Evolutionary conservation across 2,329 filamentous ascomycete species (phyloP).

Genomic region (Cyanodermella asteris): DNA sequence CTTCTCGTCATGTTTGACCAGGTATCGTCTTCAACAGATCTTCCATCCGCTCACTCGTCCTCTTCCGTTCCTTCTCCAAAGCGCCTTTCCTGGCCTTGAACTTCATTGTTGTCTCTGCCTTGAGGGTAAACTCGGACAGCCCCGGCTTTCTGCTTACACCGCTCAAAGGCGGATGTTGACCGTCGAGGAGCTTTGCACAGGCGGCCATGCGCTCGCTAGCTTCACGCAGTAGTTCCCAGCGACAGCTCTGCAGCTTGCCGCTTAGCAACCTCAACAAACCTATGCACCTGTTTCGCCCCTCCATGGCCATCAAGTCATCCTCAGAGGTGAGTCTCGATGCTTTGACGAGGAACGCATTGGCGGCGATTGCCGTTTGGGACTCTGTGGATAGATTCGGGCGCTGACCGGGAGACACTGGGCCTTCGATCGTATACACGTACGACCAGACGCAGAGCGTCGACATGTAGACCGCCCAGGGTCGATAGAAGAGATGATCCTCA

Average conservation of each 20-base stretch:
- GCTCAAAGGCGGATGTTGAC: no score
- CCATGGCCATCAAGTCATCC: slow-evolving; percentile 51
- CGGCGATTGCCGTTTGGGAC: slow-evolving; percentile 49
- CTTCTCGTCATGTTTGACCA: no score
- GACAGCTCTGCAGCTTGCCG: slow-evolving; percentile 58
- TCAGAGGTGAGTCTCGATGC: slow-evolving; percentile 53
- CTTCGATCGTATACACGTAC: slow-evolving; percentile 80
- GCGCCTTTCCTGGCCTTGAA: no score
- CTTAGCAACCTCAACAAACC: slow-evolving; percentile 63
- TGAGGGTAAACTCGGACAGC: no score
- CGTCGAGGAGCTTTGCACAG: no score
- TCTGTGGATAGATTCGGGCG: slow-evolving; percentile 31
- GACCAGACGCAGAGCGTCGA: slow-evolving; percentile 83
- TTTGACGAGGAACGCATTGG: slow-evolving; percentile 54
- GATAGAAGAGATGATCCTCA: slow-evolving; percentile 73
- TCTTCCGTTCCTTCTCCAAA: no score
- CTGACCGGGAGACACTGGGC: slow-evolving; percentile 33
- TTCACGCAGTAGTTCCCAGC: slow-evolving; percentile 84
- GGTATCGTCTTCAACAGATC: no score
- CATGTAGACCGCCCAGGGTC: slow-evolving; percentile 91
- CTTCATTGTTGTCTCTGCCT: no score
- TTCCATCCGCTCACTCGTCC: no score
- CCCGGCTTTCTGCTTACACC: no score
- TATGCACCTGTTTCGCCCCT: slow-evolving; percentile 62
- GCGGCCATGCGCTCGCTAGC: no score